phyloP scores from a whole-genome alignment of 805 yeast genomes.

The Cephaloascus fragrans region DNA sequence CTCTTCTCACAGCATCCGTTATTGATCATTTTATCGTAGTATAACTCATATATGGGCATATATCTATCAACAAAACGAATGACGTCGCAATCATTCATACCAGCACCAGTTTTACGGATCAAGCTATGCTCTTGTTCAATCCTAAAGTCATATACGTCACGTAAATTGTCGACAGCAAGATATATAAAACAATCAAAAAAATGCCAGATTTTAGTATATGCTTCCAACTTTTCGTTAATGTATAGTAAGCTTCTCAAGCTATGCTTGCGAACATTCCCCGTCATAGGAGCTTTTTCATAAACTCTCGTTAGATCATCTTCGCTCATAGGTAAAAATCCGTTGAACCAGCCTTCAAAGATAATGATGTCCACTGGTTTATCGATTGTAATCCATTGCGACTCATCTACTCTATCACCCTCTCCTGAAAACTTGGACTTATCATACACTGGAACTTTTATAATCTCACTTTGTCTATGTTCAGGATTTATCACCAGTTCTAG shows the following conservation, averaged over 20 bases:
- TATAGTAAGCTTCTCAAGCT: conserved; percentile 15
- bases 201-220: conserved; percentile 48
- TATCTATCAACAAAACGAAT: conserved; percentile 65
- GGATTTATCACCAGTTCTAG: conserved; percentile 17
- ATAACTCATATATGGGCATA: conserved; percentile 76
- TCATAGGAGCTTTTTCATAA: neutral
- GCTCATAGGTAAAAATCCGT: conserved; percentile 44
- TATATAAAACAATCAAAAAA: conserved; percentile 51
- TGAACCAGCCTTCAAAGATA: conserved; percentile 91
- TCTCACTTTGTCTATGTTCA: conserved; percentile 19
- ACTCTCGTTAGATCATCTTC: neutral
- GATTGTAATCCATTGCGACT: conserved; percentile 25
- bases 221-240: conserved; percentile 42
- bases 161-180: conserved; percentile 47
- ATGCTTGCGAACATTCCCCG: conserved; percentile 5
- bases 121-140: conserved; percentile 62
- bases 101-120: conserved; percentile 44
- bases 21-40: conserved; percentile 34
- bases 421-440: conserved; percentile 71
- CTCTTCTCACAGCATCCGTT: conserved; percentile 13
- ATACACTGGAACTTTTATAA: conserved; percentile 47
- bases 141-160: conserved; percentile 73
- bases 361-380: conserved; percentile 47
- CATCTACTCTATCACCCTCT: conserved; percentile 62
- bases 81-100: conserved; percentile 77